Evolutionary conservation across 768 basidiomycete species (phyloP).

Genomic region (Strobilomyces echinocephalus): DNA sequence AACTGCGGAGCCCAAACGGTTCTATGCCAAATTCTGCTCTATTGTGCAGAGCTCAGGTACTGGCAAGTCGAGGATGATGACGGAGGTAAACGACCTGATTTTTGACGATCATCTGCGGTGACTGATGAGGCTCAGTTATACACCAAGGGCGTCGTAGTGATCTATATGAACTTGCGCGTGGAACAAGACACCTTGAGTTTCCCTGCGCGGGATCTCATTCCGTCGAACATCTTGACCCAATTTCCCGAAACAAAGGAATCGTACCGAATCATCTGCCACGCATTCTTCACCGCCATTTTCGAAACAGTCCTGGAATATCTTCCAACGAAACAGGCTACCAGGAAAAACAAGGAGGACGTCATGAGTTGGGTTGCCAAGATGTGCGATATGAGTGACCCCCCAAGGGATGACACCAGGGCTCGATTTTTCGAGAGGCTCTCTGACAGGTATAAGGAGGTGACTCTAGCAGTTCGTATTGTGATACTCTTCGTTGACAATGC

Average conservation of each 20-base stretch:
- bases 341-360: not conserved
- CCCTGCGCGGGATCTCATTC: slow-evolving; percentile 11
- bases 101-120: not conserved
- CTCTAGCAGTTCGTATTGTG: too few relatives aligned
- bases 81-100: not conserved
- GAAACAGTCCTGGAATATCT: too few relatives aligned
- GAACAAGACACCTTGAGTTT: slow-evolving; percentile 4
- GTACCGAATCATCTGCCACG: slow-evolving; percentile 6
- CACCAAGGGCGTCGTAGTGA: slow-evolving; percentile 14
- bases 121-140: not conserved
- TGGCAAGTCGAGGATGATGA: slow-evolving; percentile 9
- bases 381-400: not conserved
- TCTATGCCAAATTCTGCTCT: slow-evolving; percentile 9
- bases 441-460: not conserved
- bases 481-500: not conserved
- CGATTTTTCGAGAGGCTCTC: not conserved
- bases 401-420: not conserved
- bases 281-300: slow-evolving; percentile 14
- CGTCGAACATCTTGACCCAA: slow-evolving; percentile 11
- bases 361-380: not conserved
- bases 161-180: slow-evolving; percentile 13
- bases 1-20: not conserved
- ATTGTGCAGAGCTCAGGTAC: slow-evolving; percentile 15
- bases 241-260: not conserved
- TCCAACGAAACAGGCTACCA: too few relatives aligned